Percentiles rank a stretch among this genome's conserved stretches.
These are phyloP conservation scores for Aspergillus transmontanensis DNA, from an alignment of 2,329 filamentous ascomycete genomes.

Conservation along the genomic window DNA sequence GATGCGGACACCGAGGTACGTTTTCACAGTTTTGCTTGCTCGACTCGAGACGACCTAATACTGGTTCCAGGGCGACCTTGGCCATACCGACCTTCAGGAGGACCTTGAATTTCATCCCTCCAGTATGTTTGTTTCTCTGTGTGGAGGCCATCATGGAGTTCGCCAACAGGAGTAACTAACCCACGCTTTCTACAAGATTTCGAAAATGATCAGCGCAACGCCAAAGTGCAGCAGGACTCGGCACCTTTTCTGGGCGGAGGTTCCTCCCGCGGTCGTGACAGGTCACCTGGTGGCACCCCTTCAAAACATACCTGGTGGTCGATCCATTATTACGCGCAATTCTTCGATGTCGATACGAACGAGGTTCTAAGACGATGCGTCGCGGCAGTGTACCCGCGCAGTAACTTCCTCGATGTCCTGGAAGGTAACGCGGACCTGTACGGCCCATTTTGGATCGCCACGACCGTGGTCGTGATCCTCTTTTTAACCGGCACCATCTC, in stretches of 20 bases:
- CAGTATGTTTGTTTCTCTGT: constrained; percentile 49
- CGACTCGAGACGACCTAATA: constrained; percentile 15
- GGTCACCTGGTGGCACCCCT: constrained; percentile 44
- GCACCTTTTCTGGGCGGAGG: constrained; percentile 54
- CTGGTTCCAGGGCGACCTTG: constrained; percentile 78
- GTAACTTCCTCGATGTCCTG: constrained; percentile 94
- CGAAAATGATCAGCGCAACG: constrained; percentile 59
- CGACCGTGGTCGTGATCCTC: constrained; percentile 91
- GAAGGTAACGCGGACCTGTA: constrained; percentile 97
- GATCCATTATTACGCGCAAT: constrained; percentile 91
- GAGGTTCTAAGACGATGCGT: constrained; percentile 85
- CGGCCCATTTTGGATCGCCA: constrained; percentile 98
- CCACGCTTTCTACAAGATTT: constrained; percentile 58
- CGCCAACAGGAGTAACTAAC: neutral
- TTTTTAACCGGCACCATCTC: constrained; percentile 95
- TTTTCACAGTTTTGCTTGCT: neutral
- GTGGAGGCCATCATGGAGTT: neutral
- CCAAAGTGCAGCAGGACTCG: constrained; percentile 51
- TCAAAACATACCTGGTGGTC: constrained; percentile 91
- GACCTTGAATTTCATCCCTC: constrained; percentile 99
- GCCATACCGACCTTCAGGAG: constrained; percentile 96
- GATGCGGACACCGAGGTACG: constrained; percentile 92
- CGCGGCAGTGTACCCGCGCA: constrained; percentile 84
- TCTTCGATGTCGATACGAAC: constrained; percentile 96
- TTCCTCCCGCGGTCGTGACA: constrained; percentile 43